phyloP scores from a whole-genome alignment of 2,329 filamentous ascomycete genomes.

The Pseudofabraea citricarpa region DNA sequence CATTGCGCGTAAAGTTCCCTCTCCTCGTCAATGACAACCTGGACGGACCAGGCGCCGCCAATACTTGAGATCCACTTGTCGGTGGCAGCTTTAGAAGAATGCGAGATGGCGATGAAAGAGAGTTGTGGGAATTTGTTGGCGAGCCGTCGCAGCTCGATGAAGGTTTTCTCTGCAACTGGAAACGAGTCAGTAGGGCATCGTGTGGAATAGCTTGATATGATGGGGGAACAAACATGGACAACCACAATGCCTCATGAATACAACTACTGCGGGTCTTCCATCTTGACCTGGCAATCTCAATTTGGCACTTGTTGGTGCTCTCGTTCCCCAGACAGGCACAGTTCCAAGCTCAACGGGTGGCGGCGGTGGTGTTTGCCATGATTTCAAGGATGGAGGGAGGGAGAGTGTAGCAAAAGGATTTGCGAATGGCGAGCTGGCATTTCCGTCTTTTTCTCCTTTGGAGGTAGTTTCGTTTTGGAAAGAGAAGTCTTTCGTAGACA shows the following conservation, averaged over 20 bases:
- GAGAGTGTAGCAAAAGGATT: conserved; percentile 24
- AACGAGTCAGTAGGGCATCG: not conserved
- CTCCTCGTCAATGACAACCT: conserved; percentile 56
- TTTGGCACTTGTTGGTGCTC: conserved; percentile 17
- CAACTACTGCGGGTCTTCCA: conserved; percentile 52
- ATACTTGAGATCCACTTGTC: conserved; percentile 31
- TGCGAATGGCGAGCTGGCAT: conserved; percentile 14
- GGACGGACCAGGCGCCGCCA: conserved; percentile 38
- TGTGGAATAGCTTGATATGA: not conserved
- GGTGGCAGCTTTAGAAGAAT: conserved; percentile 54
- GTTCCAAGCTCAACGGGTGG: conserved; percentile 20
- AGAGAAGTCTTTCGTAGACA: conserved; percentile 20
- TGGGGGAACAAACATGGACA: conserved; percentile 59
- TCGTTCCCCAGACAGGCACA: conserved; percentile 17
- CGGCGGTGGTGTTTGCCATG: conserved; percentile 23
- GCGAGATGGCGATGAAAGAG: conserved; percentile 58
- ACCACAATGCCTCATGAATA: conserved; percentile 68
- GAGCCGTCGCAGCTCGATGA: conserved; percentile 48
- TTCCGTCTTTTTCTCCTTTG: conserved; percentile 13
- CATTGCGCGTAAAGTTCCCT: conserved; percentile 60
- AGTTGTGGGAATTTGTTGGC: conserved; percentile 47
- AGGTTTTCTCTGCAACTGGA: conserved; percentile 64
- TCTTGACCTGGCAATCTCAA: conserved; percentile 39
- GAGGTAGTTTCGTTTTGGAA: conserved; percentile 5
- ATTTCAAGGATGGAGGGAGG: conserved; percentile 22